Evolutionary conservation across 2,329 filamentous ascomycete genomes (phyloP), one percentile per base, ranked within the genome.

Genomic region (Apiospora pterosperma): DNA sequence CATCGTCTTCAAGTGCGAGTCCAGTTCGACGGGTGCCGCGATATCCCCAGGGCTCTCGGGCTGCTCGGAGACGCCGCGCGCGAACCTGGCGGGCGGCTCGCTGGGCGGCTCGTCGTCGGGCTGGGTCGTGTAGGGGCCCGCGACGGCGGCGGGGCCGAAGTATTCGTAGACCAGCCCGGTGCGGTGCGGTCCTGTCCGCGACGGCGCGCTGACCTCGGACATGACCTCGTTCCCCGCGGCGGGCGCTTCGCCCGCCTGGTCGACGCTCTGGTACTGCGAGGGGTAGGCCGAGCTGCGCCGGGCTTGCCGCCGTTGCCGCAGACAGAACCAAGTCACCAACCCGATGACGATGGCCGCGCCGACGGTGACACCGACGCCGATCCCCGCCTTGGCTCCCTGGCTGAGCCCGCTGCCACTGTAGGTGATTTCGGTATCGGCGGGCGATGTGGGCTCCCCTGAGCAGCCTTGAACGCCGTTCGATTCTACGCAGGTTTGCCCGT

Each of bases 1-100:
- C 63, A 63, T 16, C 64, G 19, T 65, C 66, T 64, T 66, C 41
- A 61, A 25, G 8, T 63, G 38, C 58, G 81, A 80, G 65, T 81
- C 84, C 14, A 88, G 84, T 76, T 88, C 86, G 3, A 88, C 84
- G 4, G 85, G 80, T 23, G 76, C 77, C 0, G 78, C 73, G 44
- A 86, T 84, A 68, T 86, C 83, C 11, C 76, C 78, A 4, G 84
- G 84, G 16, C 75, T 76, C 14, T 84, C 75, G 8, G 85, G 83
- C 55, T 73, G 72, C 25, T 77, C 62, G 3, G 81, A 80, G 25
- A 84, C 81, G 0, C 79, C 79, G 38, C 77, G 74, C n/a, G 68
- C 68, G n/a, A 67, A 69, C 36, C 69, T 62, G 3, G 71, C 73
- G 4, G 77, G 76, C 64, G 74, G 76, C 36, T 75, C 73, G 8